Conservation (phyloP, 2,329 filamentous ascomycete genomes). For the Ascochyta koolunga region DNA sequence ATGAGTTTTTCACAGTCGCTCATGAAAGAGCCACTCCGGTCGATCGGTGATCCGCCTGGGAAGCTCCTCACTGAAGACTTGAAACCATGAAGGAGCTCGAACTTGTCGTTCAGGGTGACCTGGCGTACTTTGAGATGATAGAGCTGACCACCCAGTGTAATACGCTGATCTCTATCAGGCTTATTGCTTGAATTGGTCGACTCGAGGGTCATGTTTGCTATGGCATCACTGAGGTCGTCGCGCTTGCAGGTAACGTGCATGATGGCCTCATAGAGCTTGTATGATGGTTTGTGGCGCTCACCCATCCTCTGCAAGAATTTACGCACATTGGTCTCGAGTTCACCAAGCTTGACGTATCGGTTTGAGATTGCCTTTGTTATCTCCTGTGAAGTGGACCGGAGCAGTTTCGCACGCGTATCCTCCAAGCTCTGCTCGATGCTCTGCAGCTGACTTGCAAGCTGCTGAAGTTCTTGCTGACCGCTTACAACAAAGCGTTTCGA, state of each 20-base stretch:
- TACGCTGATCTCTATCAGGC: constrained; percentile 38
- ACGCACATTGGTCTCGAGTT: constrained; percentile 26
- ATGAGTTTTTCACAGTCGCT: constrained; percentile 39
- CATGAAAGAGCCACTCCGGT: constrained; percentile 28
- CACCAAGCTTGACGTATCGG: constrained; percentile 19
- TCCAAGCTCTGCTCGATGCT: constrained; percentile 27
- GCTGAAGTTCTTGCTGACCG: constrained; percentile 33
- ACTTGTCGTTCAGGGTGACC: constrained; percentile 40
- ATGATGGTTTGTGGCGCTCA: constrained; percentile 45
- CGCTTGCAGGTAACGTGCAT: constrained; percentile 23
- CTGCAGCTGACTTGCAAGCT: constrained; percentile 24
- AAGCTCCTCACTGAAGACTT: no score
- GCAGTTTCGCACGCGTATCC: constrained; percentile 8
- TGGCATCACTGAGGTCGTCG: constrained; percentile 21
- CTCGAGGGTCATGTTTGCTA: constrained; percentile 28
- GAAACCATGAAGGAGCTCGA: constrained; percentile 21
- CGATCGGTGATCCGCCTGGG: constrained; percentile 13
- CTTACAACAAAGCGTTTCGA: constrained; percentile 46
- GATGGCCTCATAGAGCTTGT: constrained; percentile 50
- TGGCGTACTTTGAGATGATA: constrained; percentile 38
- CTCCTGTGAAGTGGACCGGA: no score
- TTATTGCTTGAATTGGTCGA: constrained; percentile 16
- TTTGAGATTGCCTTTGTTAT: neutral
- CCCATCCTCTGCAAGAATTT: constrained; percentile 26
- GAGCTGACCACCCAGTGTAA: constrained; percentile 35